Percentiles rank a stretch among this genome's conserved stretches.
Conservation (phyloP, 2,329 filamentous ascomycete genomes). For the Penicillium sp. region DNA sequence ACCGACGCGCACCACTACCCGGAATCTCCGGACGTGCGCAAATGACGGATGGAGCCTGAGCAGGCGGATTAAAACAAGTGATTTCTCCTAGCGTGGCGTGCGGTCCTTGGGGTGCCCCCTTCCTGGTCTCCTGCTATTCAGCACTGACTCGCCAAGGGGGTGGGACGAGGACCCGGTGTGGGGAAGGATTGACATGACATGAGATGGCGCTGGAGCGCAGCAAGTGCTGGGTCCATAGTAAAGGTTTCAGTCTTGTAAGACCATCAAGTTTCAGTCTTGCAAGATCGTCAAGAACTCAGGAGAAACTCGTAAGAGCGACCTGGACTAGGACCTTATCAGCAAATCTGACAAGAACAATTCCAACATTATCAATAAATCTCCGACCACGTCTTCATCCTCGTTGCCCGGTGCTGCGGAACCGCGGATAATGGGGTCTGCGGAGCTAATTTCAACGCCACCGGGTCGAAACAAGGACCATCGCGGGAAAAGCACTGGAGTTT, state of each 20-base stretch:
- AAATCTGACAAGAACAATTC: not conserved
- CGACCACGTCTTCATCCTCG: not conserved
- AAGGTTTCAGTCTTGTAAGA: not conserved
- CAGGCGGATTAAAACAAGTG: not conserved
- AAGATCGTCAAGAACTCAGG: not conserved
- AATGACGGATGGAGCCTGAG: not conserved
- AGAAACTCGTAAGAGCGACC: not conserved
- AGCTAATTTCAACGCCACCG: not conserved
- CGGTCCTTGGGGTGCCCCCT: not conserved
- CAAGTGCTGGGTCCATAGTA: not conserved
- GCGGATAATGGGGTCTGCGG: not conserved
- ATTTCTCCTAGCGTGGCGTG: constrained; percentile 17
- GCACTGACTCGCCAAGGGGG: not conserved
- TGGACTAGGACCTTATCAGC: not conserved
- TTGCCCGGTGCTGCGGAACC: not conserved
- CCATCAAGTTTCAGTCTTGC: not conserved
- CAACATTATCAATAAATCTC: not conserved
- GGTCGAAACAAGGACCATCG: not conserved
- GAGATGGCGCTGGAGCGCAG: constrained; percentile 3
- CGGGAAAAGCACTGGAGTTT: not conserved
- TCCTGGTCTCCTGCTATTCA: not conserved
- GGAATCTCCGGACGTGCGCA: not conserved
- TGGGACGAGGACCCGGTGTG: constrained; percentile 8
- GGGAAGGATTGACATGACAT: constrained; percentile 18
- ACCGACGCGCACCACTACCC: not conserved